Conservation (phyloP, 2,329 filamentous ascomycete species). For the Aspergillus viridinutans region DNA sequence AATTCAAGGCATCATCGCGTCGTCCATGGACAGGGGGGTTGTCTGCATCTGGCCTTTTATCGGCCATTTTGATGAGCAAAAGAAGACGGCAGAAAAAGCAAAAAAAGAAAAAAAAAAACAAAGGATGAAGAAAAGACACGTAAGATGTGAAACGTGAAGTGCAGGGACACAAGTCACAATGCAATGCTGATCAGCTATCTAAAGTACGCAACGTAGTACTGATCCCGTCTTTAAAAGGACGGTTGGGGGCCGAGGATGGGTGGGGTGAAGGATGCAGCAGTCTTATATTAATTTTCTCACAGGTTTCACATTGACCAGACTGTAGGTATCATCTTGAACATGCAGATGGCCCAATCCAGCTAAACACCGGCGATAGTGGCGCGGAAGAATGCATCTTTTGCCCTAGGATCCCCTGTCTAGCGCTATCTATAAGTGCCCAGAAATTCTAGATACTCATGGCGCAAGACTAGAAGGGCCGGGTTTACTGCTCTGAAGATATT, state of each 20-base stretch:
- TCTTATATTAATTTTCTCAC: too few relatives aligned
- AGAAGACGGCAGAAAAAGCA: background rate
- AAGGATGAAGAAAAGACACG: background rate
- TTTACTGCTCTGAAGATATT: too few relatives aligned
- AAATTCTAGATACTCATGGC: too few relatives aligned
- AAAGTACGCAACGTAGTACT: too few relatives aligned
- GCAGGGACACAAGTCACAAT: too few relatives aligned
- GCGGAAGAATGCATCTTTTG: background rate
- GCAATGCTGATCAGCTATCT: too few relatives aligned
- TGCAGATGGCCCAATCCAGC: background rate
- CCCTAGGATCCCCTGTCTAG: background rate
- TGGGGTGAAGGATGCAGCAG: background rate
- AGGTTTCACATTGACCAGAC: too few relatives aligned
- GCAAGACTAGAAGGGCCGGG: too few relatives aligned
- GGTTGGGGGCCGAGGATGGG: too few relatives aligned
- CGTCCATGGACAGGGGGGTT: background rate
- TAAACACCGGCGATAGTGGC: background rate
- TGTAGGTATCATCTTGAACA: background rate
- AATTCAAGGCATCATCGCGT: constrained; percentile 28
- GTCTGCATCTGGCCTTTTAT: constrained; percentile 5
- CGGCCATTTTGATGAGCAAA: constrained; percentile 1
- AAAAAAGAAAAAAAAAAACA: background rate
- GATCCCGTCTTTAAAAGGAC: background rate
- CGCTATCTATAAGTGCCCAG: background rate
- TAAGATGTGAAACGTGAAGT: background rate